Base-by-base conservation (phyloP, 768 basidiomycete species). In the Collybia sp. region DNA sequence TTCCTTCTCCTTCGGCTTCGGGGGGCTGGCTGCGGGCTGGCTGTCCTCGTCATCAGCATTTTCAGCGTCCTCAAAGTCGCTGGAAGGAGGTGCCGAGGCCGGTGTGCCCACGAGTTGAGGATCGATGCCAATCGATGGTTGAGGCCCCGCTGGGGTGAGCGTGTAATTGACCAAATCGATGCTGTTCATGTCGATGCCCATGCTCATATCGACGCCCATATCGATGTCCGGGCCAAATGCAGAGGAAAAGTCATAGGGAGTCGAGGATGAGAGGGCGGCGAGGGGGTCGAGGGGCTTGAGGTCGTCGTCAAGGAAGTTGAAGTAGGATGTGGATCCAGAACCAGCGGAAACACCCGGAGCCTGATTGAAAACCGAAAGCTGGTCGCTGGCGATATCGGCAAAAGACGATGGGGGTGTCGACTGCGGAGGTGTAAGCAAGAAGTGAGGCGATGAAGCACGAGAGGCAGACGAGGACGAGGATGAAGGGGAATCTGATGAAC, bases 61-160 rank as follows among this genome's bases (percentile, higher is more conserved):
- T 61, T 54, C 57, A 43, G 68, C 3, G 60, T 53, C 31, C 40
- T 38, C 1, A 56, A 16, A 30, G 65, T 59, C 18, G 81, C 61
- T 3, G 84, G 83, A 0, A 89, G 82, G 44, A 89, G 80, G 60
- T 85, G 83, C 0, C 88, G n/a, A n/a, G n/a, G n/a, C n/a, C n/a
- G n/a, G n/a, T n/a, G n/a, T n/a, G n/a, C n/a, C n/a, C n/a, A n/a
- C n/a, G n/a, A n/a, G n/a, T n/a, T n/a, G n/a, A n/a, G n/a, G n/a
- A n/a, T n/a, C n/a, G n/a, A n/a, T n/a, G n/a, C n/a, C n/a, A n/a
- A n/a, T n/a, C n/a, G n/a, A n/a, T n/a, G n/a, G n/a, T n/a, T n/a
- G n/a, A n/a, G 88, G n/a, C n/a, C n/a, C n/a, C n/a, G n/a, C n/a
- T n/a, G n/a, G n/a, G n/a, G n/a, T n/a, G n/a, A n/a, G n/a, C n/a